Base-by-base conservation (phyloP, 176 grass and related monocot species). In the Paspalum notatum region DNA sequence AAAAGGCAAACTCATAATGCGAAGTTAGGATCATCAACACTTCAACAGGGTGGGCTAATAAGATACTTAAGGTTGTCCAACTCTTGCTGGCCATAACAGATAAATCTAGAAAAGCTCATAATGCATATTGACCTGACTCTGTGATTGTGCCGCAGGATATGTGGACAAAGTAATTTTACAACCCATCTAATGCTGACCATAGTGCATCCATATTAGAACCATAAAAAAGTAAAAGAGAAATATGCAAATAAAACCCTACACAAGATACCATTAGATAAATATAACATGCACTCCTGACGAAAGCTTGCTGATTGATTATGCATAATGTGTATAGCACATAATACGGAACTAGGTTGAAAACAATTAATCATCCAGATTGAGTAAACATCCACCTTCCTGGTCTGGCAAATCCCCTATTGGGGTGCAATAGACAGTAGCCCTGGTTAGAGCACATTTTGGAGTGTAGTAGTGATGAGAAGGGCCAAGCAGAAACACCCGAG, bases 381-480 rank as follows among this genome's bases (percentile, higher is more conserved):
- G 80, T 73, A 58, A 82, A 49, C 42, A 82, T 12, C 25, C 85
- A 99, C 96, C 96, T 99, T 99, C 88, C 56, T 81, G 84, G 66
- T 99, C 96, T 42, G 84, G 92, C 77, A 99, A 84, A 85, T 95
- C 90, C 8, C 96, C 96, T 73, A 99, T 87, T 39, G 96, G 92
- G 37, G 96, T 99, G 62, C 67, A 76, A 80, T 99, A 99, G 88
- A 90, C 82, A 61, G 88, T 86, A 75, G 92, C 86, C 78, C 53
- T 94, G 62, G 88, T 91, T 76, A 95, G 85, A 78, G 92, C 92
- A 81, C 96, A 99, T 90, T 89, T 99, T 68, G 92, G 81, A 86
- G 92, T 95, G 70, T 99, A 99, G 86, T 91, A 95, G 66, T 93
- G 96, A 84, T 99, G 96, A 78, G 96, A 99, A 77, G 96, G 96